Evolutionary conservation across 495 filamentous ascomycete species (phyloP).

Genomic region (Neurospora intermedia): DNA sequence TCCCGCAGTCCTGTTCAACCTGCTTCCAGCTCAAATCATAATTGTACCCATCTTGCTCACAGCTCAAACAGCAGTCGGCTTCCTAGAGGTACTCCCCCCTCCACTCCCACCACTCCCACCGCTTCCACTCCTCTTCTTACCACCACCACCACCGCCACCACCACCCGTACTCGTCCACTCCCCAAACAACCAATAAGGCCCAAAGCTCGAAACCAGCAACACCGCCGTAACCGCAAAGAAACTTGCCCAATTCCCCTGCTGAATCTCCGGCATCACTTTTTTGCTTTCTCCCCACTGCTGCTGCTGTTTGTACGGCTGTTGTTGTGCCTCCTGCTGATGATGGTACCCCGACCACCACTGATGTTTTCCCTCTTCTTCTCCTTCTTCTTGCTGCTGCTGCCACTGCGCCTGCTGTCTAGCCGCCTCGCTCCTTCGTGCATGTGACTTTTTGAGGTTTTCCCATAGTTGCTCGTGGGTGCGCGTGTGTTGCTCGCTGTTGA

Average conservation of each 20-base stretch:
- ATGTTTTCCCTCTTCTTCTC: too few relatives aligned
- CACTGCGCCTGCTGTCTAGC: neutral
- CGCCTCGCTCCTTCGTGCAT: neutral
- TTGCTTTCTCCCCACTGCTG: constrained; percentile 3
- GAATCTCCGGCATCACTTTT: neutral
- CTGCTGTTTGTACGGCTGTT: constrained; percentile 4
- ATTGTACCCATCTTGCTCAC: neutral
- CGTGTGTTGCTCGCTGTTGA: constrained; percentile 51
- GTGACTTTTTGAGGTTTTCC: neutral
- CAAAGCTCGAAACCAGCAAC: constrained; percentile 25
- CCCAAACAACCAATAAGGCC: constrained; percentile 21
- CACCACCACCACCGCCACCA: constrained; percentile 5
- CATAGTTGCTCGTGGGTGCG: constrained; percentile 25
- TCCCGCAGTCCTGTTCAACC: neutral
- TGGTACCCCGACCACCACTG: constrained; percentile 28
- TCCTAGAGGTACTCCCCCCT: neutral
- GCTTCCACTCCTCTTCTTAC: neutral
- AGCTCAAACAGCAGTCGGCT: neutral
- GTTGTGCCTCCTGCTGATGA: constrained; percentile 16
- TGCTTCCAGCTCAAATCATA: neutral
- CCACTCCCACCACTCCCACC: neutral
- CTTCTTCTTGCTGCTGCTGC: neutral
- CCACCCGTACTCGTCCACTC: constrained; percentile 7
- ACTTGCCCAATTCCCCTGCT: constrained; percentile 8
- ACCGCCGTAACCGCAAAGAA: constrained; percentile 34